These are phyloP conservation scores for Quercus variabilis DNA, from an alignment of 306 rosid species.

Conservation along the genomic window DNA sequence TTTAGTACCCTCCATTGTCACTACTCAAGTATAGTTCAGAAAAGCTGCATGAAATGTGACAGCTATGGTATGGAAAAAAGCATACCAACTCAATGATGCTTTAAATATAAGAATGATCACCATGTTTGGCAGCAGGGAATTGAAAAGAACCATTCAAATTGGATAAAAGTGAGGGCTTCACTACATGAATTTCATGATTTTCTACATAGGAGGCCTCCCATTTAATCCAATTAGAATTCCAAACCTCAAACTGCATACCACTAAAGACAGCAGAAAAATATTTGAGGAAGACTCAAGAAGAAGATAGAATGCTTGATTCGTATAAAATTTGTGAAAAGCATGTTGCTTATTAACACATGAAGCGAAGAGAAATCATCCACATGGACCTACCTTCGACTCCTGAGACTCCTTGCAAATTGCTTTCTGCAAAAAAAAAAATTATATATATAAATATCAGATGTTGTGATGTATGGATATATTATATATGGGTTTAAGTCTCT, in stretches of 20 bases:
- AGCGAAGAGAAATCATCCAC: conserved; percentile 13
- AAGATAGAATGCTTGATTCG: not conserved
- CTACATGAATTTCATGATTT: not conserved
- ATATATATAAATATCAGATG: conserved; percentile 2
- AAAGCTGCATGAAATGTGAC: not conserved
- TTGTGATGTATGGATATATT: not conserved
- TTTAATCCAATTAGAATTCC: not conserved
- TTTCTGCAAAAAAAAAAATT: conserved; percentile 55
- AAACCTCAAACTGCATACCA: not conserved
- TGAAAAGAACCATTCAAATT: not conserved
- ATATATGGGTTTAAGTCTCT: not conserved
- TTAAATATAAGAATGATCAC: not conserved
- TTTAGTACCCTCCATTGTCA: not conserved
- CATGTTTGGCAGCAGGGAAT: not conserved
- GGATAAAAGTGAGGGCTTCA: not conserved
- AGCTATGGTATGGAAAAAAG: not conserved
- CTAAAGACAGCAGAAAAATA: not conserved
- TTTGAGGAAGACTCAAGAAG: not conserved
- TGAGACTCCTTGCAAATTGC: conserved; percentile 69
- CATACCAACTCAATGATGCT: not conserved
- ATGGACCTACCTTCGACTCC: conserved; percentile 70
- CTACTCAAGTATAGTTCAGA: not conserved
- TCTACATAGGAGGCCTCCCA: not conserved
- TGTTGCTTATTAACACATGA: not conserved
- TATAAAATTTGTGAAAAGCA: not conserved